phyloP scores from a whole-genome alignment of 1,284 basidiomycete species.

The Ganoderma sinense region DNA sequence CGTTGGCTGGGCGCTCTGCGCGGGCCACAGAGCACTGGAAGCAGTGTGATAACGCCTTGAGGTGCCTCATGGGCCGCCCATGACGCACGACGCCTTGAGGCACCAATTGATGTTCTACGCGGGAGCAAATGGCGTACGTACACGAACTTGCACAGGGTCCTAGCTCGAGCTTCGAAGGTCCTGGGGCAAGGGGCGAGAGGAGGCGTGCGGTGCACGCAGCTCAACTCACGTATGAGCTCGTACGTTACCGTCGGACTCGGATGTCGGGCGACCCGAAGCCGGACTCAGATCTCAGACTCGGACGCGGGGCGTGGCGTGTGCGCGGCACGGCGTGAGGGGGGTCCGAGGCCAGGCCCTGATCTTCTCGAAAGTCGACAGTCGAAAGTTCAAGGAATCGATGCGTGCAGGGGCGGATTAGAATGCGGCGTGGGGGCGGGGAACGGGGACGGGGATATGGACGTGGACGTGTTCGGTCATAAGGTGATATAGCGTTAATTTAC shows the following conservation, averaged over 20 bases:
- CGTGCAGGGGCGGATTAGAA: not conserved
- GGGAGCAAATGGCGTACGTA: not conserved
- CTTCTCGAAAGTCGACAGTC: not conserved
- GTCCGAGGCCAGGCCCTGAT: not conserved
- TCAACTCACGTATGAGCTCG: not conserved
- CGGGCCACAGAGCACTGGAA: not conserved
- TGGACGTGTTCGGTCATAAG: not conserved
- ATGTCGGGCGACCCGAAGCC: not conserved
- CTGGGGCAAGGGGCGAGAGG: not conserved
- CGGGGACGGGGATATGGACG: not conserved
- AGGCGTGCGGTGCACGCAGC: not conserved
- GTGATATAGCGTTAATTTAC: slow-evolving; percentile 1
- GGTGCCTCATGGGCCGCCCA: not conserved
- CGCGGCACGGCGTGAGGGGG: not conserved
- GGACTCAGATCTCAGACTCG: too few species aligned
- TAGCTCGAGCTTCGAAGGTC: not conserved
- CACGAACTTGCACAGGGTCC: not conserved
- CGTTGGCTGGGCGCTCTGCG: not conserved
- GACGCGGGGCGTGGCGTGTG: not conserved
- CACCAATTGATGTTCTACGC: too few species aligned
- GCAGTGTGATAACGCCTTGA: not conserved
- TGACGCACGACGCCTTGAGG: too few species aligned
- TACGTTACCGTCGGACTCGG: slow-evolving; percentile 4
- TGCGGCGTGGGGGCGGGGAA: not conserved
- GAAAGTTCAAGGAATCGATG: not conserved